Evolutionary conservation across 306 rosid genomes (phyloP).

Genomic region (Notholithocarpus densiflorus): DNA sequence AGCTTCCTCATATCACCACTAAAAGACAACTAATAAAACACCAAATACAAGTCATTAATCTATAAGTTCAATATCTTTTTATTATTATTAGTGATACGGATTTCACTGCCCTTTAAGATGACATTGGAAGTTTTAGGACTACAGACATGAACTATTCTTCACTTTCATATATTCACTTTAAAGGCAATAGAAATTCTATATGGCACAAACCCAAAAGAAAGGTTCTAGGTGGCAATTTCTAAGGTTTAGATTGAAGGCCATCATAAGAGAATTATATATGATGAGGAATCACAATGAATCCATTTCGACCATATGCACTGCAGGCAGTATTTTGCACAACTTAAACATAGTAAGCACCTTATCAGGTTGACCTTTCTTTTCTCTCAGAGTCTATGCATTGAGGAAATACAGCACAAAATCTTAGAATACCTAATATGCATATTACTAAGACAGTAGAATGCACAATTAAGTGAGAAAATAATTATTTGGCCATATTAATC

Average conservation of each 20-base stretch:
- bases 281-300: neutral
- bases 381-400: neutral
- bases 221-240: neutral
- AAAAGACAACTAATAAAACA: neutral
- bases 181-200: neutral
- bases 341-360: neutral
- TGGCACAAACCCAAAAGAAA: too few relatives aligned
- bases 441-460: neutral
- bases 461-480: neutral
- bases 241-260: neutral
- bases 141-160: neutral
- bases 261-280: neutral
- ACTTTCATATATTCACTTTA: neutral
- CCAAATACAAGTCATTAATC: neutral
- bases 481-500: neutral
- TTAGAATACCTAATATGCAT: neutral
- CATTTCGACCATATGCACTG: neutral
- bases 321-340: neutral
- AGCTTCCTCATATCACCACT: constrained; percentile 12
- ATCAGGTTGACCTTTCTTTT: neutral
- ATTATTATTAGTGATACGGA: neutral
- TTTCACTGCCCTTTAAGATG: neutral
- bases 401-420: neutral
- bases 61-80: neutral
- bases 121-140: neutral